phyloP scores from a whole-genome alignment of 805 yeast genomes.

The Cyberlindnera amylophila region DNA sequence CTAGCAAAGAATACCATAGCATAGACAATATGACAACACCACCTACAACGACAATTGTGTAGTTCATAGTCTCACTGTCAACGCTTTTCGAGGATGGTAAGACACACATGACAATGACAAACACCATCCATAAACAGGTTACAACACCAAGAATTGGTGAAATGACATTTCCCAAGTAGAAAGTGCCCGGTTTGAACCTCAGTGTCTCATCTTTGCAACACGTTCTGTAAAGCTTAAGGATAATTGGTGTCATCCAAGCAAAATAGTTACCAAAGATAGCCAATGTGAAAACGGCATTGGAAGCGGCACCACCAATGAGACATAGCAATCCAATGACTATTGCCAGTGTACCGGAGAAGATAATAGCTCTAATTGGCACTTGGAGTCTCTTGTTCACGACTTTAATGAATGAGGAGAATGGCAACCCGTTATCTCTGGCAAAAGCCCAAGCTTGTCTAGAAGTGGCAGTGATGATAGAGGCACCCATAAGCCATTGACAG shows the following conservation, averaged over 20 bases:
- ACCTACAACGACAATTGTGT: conserved; percentile 61
- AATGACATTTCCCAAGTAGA: conserved; percentile 50
- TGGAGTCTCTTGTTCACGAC: conserved; percentile 50
- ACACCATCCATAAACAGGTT: conserved; percentile 47
- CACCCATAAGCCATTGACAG: conserved; percentile 69
- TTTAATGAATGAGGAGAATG: conserved; percentile 53
- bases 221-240: conserved; percentile 33
- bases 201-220: conserved; percentile 36
- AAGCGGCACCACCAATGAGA: conserved; percentile 39
- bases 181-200: conserved; percentile 62
- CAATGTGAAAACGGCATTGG: conserved; percentile 42
- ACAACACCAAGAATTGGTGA: conserved; percentile 44
- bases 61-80: conserved; percentile 55
- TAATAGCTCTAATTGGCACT: conserved; percentile 67
- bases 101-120: conserved; percentile 54
- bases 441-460: conserved; percentile 74
- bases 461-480: conserved; percentile 53
- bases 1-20: conserved; percentile 48
- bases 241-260: conserved; percentile 39
- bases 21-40: conserved; percentile 59
- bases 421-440: conserved; percentile 73
- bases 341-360: conserved; percentile 36
- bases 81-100: conserved; percentile 47
- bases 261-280: conserved; percentile 41
- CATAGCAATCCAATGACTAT: conserved; percentile 38